Evolutionary conservation across 257 asterid genomes (phyloP), one percentile per base, ranked within the genome.

Genomic region (Ophiorrhiza pumila): DNA sequence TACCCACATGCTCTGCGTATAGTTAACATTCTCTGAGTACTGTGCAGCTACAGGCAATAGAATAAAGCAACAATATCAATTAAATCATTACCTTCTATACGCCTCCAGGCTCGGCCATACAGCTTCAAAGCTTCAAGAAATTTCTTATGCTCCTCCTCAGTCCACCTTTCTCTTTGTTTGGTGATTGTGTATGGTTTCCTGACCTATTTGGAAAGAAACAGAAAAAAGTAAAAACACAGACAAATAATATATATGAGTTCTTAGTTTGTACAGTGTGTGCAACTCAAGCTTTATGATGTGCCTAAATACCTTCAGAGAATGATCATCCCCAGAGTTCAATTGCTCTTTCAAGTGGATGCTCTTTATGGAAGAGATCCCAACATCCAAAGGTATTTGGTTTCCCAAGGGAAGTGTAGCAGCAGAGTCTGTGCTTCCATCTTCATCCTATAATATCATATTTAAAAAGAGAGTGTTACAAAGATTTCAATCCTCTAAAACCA

Each of bases 81-180:
- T 12, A 47, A 68, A 69, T 60, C 18, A 43, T 55, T 27, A 93
- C 98, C 98, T 91, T 93, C 98, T 22, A 93, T 93, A 31, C 89
- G 88, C 79, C 96, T 86, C 98, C 98, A 93, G 12, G 98, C 94
- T 31, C 98, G 89, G 31, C 98, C 98, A 20, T 91, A 86, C 71
- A 93, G 87, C 72, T 88, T 91, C 82, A 93, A 81, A 2, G 97
- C 97, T 84, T 93, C 97, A 6, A 93, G 85, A 76, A 93, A 93
- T 71, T 88, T 91, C 15, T 79, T 87, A 65, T 93, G 98, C 83
- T 93, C 98, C 71, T 89, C 98, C 62, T 91, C 97, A 0, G 97
- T 86, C 98, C 98, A 93, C 83, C 94, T 86, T 65, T 93, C 98
- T 78, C 98, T 85, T 81, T 93, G 98, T 79, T 93, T 93, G 8